phyloP scores from a whole-genome alignment of 208 protist species.

The Polymyxa betae region DNA sequence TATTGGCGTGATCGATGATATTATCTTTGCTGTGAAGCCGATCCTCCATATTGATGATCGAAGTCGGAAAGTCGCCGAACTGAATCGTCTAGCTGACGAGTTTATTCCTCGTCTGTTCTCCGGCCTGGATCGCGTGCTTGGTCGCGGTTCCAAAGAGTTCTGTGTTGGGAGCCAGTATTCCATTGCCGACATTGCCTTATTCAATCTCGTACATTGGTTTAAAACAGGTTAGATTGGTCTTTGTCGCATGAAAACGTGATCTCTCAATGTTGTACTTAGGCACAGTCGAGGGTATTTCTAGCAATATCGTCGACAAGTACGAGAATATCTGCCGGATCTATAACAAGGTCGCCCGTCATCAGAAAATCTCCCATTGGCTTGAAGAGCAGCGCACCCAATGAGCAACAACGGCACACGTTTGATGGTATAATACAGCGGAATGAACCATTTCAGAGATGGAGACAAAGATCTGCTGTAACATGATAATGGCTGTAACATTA shows the following conservation, averaged over 20 bases:
- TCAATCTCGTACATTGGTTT: constrained; percentile 5
- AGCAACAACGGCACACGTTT: no score
- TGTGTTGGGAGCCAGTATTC: neutral
- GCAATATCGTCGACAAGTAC: constrained; percentile 4
- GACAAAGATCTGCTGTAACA: no score
- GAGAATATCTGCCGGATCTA: neutral
- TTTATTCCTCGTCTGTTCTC: neutral
- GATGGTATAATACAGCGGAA: no score
- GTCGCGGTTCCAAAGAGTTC: neutral
- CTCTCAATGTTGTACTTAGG: neutral
- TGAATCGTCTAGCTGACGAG: neutral
- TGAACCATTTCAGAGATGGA: no score
- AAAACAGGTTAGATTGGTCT: neutral
- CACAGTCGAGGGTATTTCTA: neutral
- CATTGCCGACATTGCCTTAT: constrained; percentile 53
- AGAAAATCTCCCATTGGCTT: neutral
- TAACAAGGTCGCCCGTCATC: neutral
- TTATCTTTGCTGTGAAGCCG: neutral
- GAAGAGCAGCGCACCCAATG: no score
- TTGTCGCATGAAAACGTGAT: neutral
- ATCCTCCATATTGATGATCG: neutral
- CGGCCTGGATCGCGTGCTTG: neutral
- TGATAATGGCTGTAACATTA: no score
- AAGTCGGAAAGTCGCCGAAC: neutral
- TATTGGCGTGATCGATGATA: constrained; percentile 31